These are phyloP conservation scores for Xylariaceae sp. DNA, from an alignment of 2,329 filamentous ascomycete species.

Conservation along the genomic window DNA sequence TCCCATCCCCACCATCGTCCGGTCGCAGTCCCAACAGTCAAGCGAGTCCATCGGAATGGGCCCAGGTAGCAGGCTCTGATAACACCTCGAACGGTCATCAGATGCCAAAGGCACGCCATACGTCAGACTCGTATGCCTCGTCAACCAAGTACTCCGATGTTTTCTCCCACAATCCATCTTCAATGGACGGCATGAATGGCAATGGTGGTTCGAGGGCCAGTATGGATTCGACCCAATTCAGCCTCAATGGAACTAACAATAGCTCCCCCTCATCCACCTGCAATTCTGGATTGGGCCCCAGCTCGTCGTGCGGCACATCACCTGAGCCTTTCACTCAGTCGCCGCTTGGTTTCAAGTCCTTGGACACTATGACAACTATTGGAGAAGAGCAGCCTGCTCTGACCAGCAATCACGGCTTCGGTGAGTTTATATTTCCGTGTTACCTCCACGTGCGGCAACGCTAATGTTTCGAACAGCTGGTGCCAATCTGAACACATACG, in stretches of 20 bases:
- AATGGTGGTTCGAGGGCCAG: constrained; percentile 45
- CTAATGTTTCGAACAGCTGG: constrained; percentile 25
- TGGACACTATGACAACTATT: constrained; percentile 59
- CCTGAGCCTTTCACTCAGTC: constrained; percentile 72
- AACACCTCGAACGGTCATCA: constrained; percentile 34
- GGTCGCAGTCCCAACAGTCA: constrained; percentile 31
- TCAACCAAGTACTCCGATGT: constrained; percentile 52
- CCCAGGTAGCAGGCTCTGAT: constrained; percentile 32
- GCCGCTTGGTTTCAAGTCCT: constrained; percentile 58
- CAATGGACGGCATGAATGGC: constrained; percentile 40
- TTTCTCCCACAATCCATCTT: constrained; percentile 43
- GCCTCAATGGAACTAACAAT: constrained; percentile 47
- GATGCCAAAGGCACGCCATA: constrained; percentile 33
- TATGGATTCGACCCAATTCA: constrained; percentile 46
- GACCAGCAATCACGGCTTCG: constrained; percentile 40
- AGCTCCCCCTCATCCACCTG: constrained; percentile 62
- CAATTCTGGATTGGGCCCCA: constrained; percentile 54
- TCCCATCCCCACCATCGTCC: constrained; percentile 27
- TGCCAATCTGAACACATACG: constrained; percentile 32
- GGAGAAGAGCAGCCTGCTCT: constrained; percentile 55
- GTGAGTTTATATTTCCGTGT: constrained; percentile 33
- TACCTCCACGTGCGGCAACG: constrained; percentile 22
- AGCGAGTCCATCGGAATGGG: constrained; percentile 33
- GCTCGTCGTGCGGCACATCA: constrained; percentile 68
- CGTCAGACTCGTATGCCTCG: constrained; percentile 39